These are phyloP conservation scores for Saccharomyces hybrid DNA, from an alignment of 1,139 yeast species.

Conservation along the genomic window DNA sequence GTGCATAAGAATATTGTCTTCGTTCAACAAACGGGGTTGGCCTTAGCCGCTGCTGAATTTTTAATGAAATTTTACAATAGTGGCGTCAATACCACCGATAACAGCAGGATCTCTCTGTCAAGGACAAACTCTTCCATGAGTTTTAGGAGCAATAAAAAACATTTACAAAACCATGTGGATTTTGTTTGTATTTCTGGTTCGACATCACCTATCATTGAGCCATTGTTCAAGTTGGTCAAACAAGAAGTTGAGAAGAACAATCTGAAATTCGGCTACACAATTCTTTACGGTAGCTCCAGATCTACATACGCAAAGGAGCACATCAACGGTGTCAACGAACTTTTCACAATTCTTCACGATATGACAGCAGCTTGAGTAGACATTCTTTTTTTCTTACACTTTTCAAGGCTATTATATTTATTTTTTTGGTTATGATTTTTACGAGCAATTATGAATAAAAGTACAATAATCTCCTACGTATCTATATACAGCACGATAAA, in stretches of 20 bases:
- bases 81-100: conserved; percentile 2
- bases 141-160: conserved; percentile 6
- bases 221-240: conserved; percentile 35
- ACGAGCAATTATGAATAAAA: not conserved
- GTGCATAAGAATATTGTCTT: conserved; percentile 60
- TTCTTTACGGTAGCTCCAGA: conserved; percentile 49
- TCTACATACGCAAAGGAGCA: conserved; percentile 57
- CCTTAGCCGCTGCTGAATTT: conserved; percentile 46
- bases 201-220: conserved; percentile 58
- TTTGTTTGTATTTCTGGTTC: conserved; percentile 53
- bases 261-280: conserved; percentile 32
- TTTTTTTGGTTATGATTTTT: not conserved
- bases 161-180: conserved; percentile 15
- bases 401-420: not conserved
- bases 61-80: conserved; percentile 25
- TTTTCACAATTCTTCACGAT: conserved; percentile 42
- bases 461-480: not conserved
- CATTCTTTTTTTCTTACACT: not conserved
- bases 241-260: too few relatives aligned
- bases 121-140: conserved; percentile 3
- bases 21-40: conserved; percentile 47
- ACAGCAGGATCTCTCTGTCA: conserved; percentile 3
- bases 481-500: not conserved
- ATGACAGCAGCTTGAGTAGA: not conserved
- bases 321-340: conserved; percentile 70